Evolutionary conservation across 2,329 filamentous ascomycete species (phyloP).

Genomic region (Lomentospora prolificans): DNA sequence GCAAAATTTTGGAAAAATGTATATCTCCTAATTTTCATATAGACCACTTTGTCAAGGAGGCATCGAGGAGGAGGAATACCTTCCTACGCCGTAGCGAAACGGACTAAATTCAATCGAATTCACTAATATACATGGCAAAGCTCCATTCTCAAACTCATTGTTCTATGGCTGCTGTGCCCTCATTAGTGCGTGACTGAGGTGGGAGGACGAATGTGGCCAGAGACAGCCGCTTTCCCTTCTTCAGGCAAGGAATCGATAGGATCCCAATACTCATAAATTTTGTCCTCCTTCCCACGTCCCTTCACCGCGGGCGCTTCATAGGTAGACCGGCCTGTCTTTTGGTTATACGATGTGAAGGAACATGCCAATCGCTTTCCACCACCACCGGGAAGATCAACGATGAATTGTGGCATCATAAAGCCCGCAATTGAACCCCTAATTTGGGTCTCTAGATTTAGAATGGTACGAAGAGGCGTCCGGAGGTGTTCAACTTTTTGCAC

Average conservation of each 20-base stretch:
- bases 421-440: constrained; percentile 52
- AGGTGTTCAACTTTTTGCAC: constrained; percentile 51
- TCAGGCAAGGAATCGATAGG: constrained; percentile 24
- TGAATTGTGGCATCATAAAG: constrained; percentile 52
- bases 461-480: constrained; percentile 49
- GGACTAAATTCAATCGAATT: too few relatives aligned
- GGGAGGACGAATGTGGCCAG: too few relatives aligned
- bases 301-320: constrained; percentile 47
- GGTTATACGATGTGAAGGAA: constrained; percentile 43
- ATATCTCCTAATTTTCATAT: too few relatives aligned
- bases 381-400: constrained; percentile 53
- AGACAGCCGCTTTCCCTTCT: background rate
- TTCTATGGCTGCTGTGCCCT: too few relatives aligned
- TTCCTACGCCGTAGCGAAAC: too few relatives aligned
- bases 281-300: constrained; percentile 31
- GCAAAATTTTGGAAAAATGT: too few relatives aligned
- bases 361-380: constrained; percentile 52
- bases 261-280: constrained; percentile 48
- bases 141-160: background rate
- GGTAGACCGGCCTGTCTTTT: constrained; percentile 39
- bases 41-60: too few relatives aligned
- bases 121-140: too few relatives aligned
- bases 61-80: too few relatives aligned
- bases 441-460: constrained; percentile 45
- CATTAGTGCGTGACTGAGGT: too few relatives aligned